A percentile compares a stretch with the other conserved stretches of the same genome.
These are phyloP conservation scores for Filosporella fistucella DNA, from an alignment of 495 filamentous ascomycete species.

Conservation along the genomic window DNA sequence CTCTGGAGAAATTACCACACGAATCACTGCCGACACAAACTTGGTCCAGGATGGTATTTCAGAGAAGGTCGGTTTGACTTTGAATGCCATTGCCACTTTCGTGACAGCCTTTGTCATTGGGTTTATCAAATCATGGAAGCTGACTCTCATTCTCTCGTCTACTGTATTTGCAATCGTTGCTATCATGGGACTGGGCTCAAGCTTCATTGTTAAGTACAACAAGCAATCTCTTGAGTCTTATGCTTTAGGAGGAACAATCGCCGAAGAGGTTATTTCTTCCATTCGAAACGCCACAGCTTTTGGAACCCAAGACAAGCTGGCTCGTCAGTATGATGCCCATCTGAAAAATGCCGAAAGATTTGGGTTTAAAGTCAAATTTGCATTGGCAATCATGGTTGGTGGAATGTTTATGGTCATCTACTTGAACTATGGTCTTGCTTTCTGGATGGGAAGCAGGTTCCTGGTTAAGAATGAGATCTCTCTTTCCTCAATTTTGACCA, in stretches of 20 bases:
- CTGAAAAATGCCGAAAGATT: constrained; percentile 67
- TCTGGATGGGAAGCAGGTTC: constrained; percentile 90
- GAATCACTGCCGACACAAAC: constrained; percentile 89
- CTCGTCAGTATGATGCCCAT: constrained; percentile 75
- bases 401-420: constrained; percentile 80
- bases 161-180: constrained; percentile 69
- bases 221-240: constrained; percentile 73
- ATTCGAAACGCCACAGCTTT: constrained; percentile 93
- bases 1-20: constrained; percentile 87
- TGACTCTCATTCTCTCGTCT: constrained; percentile 78
- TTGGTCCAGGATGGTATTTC: constrained; percentile 85
- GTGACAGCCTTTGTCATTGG: constrained; percentile 85
- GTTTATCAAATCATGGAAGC: constrained; percentile 79
- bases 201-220: constrained; percentile 74
- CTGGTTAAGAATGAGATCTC: constrained; percentile 52
- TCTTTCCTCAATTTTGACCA: constrained; percentile 60
- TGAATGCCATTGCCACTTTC: constrained; percentile 74
- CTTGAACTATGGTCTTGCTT: constrained; percentile 85
- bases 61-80: constrained; percentile 74
- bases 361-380: constrained; percentile 69
- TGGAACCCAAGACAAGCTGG: constrained; percentile 84
- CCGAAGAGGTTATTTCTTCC: constrained; percentile 92
- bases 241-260: constrained; percentile 79
- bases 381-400: constrained; percentile 72
- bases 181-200: constrained; percentile 67